Base-by-base conservation (phyloP, 2,329 filamentous ascomycete genomes). In the Neonectria ditissima region DNA sequence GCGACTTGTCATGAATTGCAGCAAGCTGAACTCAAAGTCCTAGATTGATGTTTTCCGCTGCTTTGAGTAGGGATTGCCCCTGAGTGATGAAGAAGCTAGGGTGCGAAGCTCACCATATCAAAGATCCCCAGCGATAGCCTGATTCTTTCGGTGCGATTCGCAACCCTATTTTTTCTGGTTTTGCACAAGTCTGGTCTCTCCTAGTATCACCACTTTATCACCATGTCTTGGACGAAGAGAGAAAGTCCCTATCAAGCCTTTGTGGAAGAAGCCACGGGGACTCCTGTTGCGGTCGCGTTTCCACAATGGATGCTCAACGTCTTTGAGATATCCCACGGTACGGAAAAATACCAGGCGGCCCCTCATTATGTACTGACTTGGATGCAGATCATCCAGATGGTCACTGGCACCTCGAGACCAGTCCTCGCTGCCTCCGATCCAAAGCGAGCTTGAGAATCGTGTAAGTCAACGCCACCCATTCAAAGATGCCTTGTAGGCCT, bases 151-250 rank as follows among this genome's bases (percentile, higher is more conserved):
- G n/a, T n/a, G n/a, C n/a, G n/a, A n/a, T n/a, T n/a, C n/a, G n/a
- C n/a, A n/a, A n/a, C n/a, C n/a, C n/a, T n/a, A n/a, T n/a, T 50
- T 7, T 50, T 11, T 22, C 9, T 6, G 28, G 16, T 32, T 20
- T 32, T 32, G 16, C 28, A 32, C 7, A n/a, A 20, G 7, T n/a
- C 7, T 39, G n/a, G 32, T 5, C 44, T 55, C 52, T 45, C 22
- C 50, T n/a, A 2, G 28, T 18, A n/a, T n/a, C 20, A 41, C 16
- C 18, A 20, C 6, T 16, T 1, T 16, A 6, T 50, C 9, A 59
- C 10, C 32, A 75, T 75, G 73, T 75, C 73, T 44, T 75, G 73
- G 73, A 75, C 72, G 9, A 57, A 65, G 28, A 65, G 68, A 67
- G 59, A 71, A 22, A 65, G 55, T 22, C 66, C 73, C 1, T 71